These are phyloP conservation scores for Leptodermis oblonga DNA, from an alignment of 257 asterid species.

Conservation along the genomic window DNA sequence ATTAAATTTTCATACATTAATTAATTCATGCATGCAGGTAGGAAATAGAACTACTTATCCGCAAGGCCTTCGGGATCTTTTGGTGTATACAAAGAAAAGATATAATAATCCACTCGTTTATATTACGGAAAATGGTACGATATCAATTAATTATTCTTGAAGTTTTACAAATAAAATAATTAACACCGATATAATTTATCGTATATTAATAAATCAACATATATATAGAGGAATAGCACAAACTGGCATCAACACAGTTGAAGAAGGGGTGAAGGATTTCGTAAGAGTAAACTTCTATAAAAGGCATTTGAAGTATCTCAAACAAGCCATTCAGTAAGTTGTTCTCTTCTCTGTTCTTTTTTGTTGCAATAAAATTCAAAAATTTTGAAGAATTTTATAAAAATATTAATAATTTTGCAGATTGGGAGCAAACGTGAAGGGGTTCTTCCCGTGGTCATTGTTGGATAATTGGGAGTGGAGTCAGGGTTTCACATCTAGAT, in stretches of 20 bases:
- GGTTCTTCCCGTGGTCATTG: constrained; percentile 47
- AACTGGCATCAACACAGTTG: background rate
- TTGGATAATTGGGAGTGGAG: constrained; percentile 42
- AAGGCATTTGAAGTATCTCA: background rate
- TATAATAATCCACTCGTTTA: background rate
- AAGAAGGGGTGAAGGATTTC: background rate
- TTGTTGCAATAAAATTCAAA: too few relatives aligned
- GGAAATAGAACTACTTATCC: background rate
- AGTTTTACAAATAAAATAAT: too few relatives aligned
- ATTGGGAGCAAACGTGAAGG: constrained; percentile 41
- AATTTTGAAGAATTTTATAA: too few relatives aligned
- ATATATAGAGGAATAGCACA: background rate
- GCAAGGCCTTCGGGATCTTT: background rate
- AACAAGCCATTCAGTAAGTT: background rate
- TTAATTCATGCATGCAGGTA: too few relatives aligned
- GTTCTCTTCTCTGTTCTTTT: too few relatives aligned
- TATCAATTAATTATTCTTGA: too few relatives aligned
- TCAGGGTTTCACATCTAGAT: constrained; percentile 32
- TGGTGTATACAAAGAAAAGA: background rate
- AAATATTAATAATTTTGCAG: constrained; percentile 23
- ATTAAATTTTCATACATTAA: too few relatives aligned
- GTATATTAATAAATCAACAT: background rate
- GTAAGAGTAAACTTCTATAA: background rate
- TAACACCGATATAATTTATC: background rate
- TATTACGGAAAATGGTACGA: background rate